These are phyloP conservation scores for Meira nashicola DNA, from an alignment of 1,284 basidiomycete species.

Conservation along the genomic window DNA sequence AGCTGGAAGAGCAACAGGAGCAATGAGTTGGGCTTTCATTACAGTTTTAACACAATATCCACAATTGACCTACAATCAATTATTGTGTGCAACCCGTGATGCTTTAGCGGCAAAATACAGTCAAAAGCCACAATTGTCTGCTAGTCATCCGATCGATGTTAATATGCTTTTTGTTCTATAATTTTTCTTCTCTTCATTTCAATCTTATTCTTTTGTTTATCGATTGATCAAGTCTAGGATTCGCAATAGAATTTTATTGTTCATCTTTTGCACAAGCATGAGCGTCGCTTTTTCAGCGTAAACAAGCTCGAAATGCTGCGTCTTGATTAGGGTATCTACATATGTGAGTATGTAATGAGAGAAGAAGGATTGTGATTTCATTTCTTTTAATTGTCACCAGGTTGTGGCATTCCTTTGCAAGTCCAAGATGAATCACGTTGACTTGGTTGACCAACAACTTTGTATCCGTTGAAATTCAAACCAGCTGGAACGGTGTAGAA, in stretches of 20 bases:
- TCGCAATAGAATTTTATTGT: too few relatives aligned
- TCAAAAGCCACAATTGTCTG: conserved; percentile 56
- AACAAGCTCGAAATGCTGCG: too few relatives aligned
- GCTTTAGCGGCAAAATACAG: conserved; percentile 46
- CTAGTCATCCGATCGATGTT: conserved; percentile 50
- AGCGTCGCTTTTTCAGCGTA: too few relatives aligned
- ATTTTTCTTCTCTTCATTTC: background rate
- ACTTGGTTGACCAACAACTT: conserved; percentile 22
- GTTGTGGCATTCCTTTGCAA: conserved; percentile 14
- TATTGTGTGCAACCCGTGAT: conserved; percentile 45
- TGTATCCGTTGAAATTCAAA: conserved; percentile 39
- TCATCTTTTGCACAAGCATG: too few relatives aligned
- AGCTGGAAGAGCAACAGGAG: conserved; percentile 72
- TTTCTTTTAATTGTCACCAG: too few relatives aligned
- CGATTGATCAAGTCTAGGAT: too few relatives aligned
- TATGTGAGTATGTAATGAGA: too few relatives aligned
- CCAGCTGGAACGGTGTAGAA: conserved; percentile 24
- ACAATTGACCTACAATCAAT: conserved; percentile 46
- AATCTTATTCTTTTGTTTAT: too few relatives aligned
- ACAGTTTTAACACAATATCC: conserved; percentile 57
- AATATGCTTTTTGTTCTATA: conserved; percentile 45
- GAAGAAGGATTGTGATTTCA: too few relatives aligned
- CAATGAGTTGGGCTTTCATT: conserved; percentile 49
- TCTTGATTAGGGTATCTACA: too few relatives aligned
- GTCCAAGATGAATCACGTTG: conserved; percentile 35